Evolutionary conservation across 768 basidiomycete genomes (phyloP), one percentile per base, ranked within the genome.

Genomic region (Pleurotus citrinopileatus): DNA sequence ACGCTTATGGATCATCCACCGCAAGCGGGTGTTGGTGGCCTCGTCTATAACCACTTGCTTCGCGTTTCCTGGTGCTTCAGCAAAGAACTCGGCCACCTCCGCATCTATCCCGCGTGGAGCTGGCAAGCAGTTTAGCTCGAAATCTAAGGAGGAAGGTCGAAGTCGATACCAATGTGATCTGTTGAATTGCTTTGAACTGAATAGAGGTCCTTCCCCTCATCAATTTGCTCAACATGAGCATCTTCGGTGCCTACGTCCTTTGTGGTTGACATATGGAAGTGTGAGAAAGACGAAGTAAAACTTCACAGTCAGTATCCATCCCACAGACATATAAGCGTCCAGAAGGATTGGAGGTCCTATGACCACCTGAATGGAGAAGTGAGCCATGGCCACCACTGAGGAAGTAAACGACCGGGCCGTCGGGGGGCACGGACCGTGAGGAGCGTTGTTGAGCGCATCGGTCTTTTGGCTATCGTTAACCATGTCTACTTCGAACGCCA

Each of bases 51-150:
- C 65, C 6, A 72, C 55, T 7, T 60, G 59, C 34, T 67, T 63
- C 3, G 60, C 48, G 9, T 50, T 52, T 22, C 61, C 52, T 6
- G 61, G 36, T 19, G 59, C 58, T 47, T 70, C 61, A 5, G 72
- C 70, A 50, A 77, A 74, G 61, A 78, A 78, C 15, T 73, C 63
- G 2, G 75, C 75, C 10, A 78, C 72, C 63, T 77, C 76, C n/a
- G 70, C 64, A 57, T 77, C 75, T 44, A 77, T 76, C 19, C 75
- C 74, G 23, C 54, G 52, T 2, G 62, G 59, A 37, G 60, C 38
- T 40, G 17, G 12, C 17, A 40, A n/a, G 17, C 10, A 40, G 13
- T 6, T 42, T 42, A 42, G 42, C n/a, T n/a, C 42, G 22, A 23
- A n/a, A 6, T n/a, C 6, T 6, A 42, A 23, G 17, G 5, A n/a